These are phyloP conservation scores for Gonium pectorale DNA, from an alignment of 139 green algal genomes.

Conservation along the genomic window DNA sequence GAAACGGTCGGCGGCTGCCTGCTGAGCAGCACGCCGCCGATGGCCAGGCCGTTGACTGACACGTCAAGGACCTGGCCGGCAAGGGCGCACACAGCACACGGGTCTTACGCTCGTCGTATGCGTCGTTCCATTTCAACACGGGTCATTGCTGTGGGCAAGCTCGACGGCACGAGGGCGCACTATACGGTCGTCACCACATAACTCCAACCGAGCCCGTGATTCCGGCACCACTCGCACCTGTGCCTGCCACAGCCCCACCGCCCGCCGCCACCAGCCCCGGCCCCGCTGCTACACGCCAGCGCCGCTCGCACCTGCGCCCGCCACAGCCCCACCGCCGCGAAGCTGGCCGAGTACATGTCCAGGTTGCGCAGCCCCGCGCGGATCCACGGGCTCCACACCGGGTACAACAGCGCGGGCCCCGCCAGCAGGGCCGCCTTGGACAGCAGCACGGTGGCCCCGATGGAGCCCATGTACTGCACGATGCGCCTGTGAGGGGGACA, in stretches of 20 bases:
- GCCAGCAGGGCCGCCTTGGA: slow-evolving; percentile 74
- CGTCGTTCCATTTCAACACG: no score
- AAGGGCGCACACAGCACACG: no score
- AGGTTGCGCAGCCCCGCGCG: slow-evolving; percentile 53
- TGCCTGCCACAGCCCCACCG: slow-evolving; percentile 79
- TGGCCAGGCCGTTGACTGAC: slow-evolving; percentile 24
- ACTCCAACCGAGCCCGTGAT: no score
- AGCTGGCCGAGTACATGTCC: slow-evolving; percentile 43
- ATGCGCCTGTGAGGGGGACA: slow-evolving; percentile 51
- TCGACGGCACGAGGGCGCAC: no score
- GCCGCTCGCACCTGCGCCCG: slow-evolving; percentile 55
- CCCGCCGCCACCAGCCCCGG: background rate
- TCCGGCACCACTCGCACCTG: slow-evolving; percentile 16
- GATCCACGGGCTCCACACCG: slow-evolving; percentile 81
- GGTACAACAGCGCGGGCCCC: slow-evolving; percentile 74
- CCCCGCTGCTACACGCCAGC: background rate
- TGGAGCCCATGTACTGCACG: slow-evolving; percentile 68
- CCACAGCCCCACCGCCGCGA: slow-evolving; percentile 76
- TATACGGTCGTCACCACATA: no score
- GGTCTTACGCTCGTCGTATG: no score
- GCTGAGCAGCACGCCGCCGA: background rate
- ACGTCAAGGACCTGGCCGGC: slow-evolving; percentile 64
- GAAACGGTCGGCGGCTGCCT: slow-evolving; percentile 39
- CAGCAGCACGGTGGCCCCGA: slow-evolving; percentile 68
- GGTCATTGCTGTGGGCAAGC: no score